phyloP scores from a whole-genome alignment of 1,284 basidiomycete species.

The Ustilago trichophora region DNA sequence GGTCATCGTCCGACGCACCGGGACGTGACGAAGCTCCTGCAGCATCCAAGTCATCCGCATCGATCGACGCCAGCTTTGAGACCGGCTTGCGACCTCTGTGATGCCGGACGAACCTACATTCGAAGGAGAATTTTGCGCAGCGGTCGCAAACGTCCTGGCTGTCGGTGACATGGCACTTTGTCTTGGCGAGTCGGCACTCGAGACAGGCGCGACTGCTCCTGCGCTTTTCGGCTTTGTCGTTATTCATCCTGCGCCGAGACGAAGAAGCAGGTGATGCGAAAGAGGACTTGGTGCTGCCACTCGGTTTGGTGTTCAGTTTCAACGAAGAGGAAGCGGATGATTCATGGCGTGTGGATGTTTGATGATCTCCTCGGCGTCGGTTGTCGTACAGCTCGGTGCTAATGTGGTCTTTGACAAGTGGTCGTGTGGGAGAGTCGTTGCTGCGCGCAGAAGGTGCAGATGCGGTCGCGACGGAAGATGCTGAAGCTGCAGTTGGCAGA shows the following conservation, averaged over 20 bases:
- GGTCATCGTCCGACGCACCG: slow-evolving; percentile 21
- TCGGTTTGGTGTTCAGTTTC: no score
- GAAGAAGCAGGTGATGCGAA: not conserved
- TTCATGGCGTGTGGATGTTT: slow-evolving; percentile 1
- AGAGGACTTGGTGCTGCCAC: slow-evolving; percentile 7
- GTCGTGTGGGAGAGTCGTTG: no score
- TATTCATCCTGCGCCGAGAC: slow-evolving; percentile 25
- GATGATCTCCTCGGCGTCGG: not conserved
- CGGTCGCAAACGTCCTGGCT: slow-evolving; percentile 36
- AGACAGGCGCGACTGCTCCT: slow-evolving; percentile 41
- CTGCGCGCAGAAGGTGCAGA: slow-evolving; percentile 1
- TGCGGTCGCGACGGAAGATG: not conserved
- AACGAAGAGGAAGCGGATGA: slow-evolving; percentile 2
- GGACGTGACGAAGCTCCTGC: slow-evolving; percentile 4
- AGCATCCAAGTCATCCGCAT: slow-evolving; percentile 23
- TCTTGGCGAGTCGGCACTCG: slow-evolving; percentile 45
- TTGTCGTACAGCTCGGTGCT: slow-evolving; percentile 19
- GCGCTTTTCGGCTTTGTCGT: slow-evolving; percentile 38
- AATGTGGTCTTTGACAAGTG: slow-evolving; percentile 9
- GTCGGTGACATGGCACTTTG: slow-evolving; percentile 35
- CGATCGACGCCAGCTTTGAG: slow-evolving; percentile 31
- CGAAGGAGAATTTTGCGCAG: slow-evolving; percentile 41
- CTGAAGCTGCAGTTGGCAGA: not conserved
- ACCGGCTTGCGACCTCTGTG: slow-evolving; percentile 43
- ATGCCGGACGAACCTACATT: slow-evolving; percentile 39